phyloP scores from a whole-genome alignment of 371 early-diverging fungal genomes.

The Paraphysoderma sedebokerense region DNA sequence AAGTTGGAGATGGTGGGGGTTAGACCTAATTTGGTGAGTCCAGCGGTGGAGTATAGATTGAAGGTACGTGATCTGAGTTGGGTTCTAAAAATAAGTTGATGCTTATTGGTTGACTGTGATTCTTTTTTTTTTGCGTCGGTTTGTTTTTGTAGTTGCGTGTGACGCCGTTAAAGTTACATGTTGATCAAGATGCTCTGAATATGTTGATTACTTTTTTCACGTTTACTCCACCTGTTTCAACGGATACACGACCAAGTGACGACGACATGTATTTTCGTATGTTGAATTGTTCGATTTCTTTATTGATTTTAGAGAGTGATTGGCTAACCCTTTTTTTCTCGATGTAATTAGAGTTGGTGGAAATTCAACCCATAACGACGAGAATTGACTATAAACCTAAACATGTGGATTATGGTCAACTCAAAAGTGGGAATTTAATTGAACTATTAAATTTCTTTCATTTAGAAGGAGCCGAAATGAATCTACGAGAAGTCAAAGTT shows the following conservation, averaged over 20 bases:
- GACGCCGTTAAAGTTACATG: constrained; percentile 64
- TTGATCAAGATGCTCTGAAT: constrained; percentile 85
- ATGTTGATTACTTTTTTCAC: constrained; percentile 69
- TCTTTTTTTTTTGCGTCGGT: neutral
- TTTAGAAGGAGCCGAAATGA: constrained; percentile 78
- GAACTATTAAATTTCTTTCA: constrained; percentile 87
- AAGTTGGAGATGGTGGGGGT: constrained; percentile 39
- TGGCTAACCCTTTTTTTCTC: neutral
- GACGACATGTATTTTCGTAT: constrained; percentile 42
- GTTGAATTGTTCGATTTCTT: constrained; percentile 4
- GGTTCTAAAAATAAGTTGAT: neutral
- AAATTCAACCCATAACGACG: constrained; percentile 53
- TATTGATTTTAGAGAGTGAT: neutral
- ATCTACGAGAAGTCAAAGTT: constrained; percentile 48
- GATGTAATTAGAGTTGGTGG: constrained; percentile 34
- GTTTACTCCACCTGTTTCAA: neutral
- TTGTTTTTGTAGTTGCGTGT: constrained; percentile 17
- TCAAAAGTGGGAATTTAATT: constrained; percentile 54
- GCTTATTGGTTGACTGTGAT: neutral
- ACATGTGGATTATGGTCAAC: constrained; percentile 47
- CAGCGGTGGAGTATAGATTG: constrained; percentile 37
- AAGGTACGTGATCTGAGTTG: constrained; percentile 14
- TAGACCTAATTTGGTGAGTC: constrained; percentile 30
- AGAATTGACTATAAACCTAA: constrained; percentile 95
- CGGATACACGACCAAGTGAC: neutral